A percentile compares a stretch with the other conserved stretches of the same genome.
Conservation (phyloP, 2,329 filamentous ascomycete genomes). For the Diaporthe nobilis region DNA sequence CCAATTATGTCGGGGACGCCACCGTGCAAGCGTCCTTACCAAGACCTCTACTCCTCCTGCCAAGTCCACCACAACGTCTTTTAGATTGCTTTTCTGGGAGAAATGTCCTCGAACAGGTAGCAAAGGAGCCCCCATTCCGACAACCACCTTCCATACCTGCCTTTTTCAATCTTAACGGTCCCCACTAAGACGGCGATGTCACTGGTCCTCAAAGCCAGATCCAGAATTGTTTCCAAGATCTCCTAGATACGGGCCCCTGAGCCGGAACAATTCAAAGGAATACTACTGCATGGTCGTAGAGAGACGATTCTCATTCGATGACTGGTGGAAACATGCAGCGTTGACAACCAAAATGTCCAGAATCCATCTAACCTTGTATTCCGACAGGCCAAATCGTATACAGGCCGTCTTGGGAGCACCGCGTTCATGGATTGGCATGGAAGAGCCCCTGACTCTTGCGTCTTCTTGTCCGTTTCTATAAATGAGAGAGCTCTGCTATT, state of each 20-base stretch:
- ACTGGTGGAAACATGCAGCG: slow-evolving; percentile 14
- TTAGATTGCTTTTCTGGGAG: slow-evolving; percentile 14
- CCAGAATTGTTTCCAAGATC: background rate
- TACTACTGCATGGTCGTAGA: background rate
- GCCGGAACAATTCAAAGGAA: background rate
- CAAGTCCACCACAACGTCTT: slow-evolving; percentile 22
- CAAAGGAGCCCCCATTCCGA: slow-evolving; percentile 21
- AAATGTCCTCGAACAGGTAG: slow-evolving; percentile 9
- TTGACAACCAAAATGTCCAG: background rate
- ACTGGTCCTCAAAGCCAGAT: slow-evolving; percentile 7
- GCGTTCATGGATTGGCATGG: too few relatives aligned
- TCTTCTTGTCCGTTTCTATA: background rate
- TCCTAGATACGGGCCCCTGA: background rate
- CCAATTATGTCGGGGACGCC: background rate
- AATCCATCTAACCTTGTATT: background rate
- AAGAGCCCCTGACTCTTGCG: background rate
- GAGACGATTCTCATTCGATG: background rate
- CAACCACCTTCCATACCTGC: background rate
- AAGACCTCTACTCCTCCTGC: slow-evolving; percentile 27
- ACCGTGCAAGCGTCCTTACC: background rate
- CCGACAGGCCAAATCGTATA: background rate
- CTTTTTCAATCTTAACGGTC: slow-evolving; percentile 1
- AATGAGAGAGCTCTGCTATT: background rate
- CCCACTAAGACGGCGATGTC: slow-evolving; percentile 18
- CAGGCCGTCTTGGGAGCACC: background rate